phyloP scores from a whole-genome alignment of 2,329 filamentous ascomycete species.

The Uncinocarpus reesii region DNA sequence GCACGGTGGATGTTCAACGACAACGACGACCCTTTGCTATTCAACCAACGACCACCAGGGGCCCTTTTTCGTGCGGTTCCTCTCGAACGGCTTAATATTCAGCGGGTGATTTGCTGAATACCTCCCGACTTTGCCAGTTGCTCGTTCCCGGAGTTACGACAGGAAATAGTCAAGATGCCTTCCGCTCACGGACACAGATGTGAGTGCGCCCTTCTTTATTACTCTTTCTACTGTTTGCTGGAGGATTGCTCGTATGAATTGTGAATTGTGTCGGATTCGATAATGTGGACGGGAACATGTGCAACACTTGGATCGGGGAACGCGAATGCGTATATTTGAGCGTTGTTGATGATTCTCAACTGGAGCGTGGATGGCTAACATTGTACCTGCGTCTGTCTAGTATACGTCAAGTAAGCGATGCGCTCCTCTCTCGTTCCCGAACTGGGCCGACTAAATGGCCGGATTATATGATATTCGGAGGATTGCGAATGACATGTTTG shows the following conservation, averaged over 20 bases:
- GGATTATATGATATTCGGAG: not conserved
- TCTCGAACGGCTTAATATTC: constrained; percentile 5
- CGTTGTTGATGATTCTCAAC: not conserved
- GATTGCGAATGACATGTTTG: not conserved
- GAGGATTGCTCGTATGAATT: not conserved
- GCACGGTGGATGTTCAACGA: constrained; percentile 7
- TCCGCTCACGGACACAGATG: constrained; percentile 79
- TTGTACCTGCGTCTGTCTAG: constrained; percentile 38
- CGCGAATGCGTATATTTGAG: not conserved
- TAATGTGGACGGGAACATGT: not conserved
- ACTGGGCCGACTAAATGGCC: not conserved
- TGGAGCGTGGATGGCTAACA: constrained; percentile 23
- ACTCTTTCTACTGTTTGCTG: not conserved
- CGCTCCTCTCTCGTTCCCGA: constrained; percentile 12
- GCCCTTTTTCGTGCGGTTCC: not conserved
- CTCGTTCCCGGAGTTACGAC: not conserved
- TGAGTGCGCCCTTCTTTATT: constrained; percentile 42
- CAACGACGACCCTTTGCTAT: constrained; percentile 7
- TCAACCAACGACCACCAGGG: not conserved
- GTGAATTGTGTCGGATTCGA: not conserved
- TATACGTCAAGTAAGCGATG: constrained; percentile 78
- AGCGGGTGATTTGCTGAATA: constrained; percentile 6
- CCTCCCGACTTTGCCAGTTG: not conserved
- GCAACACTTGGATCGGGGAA: constrained; percentile 3
- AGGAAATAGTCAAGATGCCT: constrained; percentile 60